Base-by-base conservation (phyloP, 257 asterid species). In the Gentiana straminea region DNA sequence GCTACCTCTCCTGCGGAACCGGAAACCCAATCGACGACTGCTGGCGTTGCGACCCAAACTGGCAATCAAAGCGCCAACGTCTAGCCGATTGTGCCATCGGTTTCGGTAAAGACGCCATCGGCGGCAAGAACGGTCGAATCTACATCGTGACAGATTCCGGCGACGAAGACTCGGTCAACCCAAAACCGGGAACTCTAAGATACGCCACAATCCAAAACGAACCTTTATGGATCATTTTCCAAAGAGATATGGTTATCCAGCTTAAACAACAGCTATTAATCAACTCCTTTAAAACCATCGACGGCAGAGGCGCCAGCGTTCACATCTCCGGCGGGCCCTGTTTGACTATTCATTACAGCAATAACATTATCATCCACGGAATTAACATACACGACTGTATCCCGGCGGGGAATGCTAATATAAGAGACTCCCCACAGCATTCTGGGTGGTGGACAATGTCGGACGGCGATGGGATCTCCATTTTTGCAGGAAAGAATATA, bases 11-110 rank as follows among this genome's bases (percentile, higher is more conserved):
- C 0, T 87, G 96, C 51, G 64, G 76, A 3, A 76, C 94, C 0
- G 96, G 96, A 8, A 87, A 87, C 69, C 96, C 96, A 0, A 72
- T 87, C 5, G 94, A 87, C 52, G 93, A 82, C 41, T 84, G 96
- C 77, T 87, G 96, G 96, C 79, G 89, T 35, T 87, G 96, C 67
- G 53, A 68, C 58, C 35, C 87, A 10, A 65, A 78, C 47, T 84
- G 96, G 96, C 77, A 75, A 33, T 55, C 24, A 2, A 71, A 80
- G 51, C 93, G 94, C 71, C 94, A 82, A 46, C 79, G 61, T 13
- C 58, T 87, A 3, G 96, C 96, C 5, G 94, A 84, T 57, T 87
- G 96, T 52, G 86, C 78, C 6, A 82, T 87, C 2, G 96, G 96
- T 24, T 87, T 87, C 15, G 96, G 96, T 48, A 80, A 77, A 62